phyloP scores from a whole-genome alignment of 2,329 filamentous ascomycete genomes.

The Colletotrichum tofieldiae region DNA sequence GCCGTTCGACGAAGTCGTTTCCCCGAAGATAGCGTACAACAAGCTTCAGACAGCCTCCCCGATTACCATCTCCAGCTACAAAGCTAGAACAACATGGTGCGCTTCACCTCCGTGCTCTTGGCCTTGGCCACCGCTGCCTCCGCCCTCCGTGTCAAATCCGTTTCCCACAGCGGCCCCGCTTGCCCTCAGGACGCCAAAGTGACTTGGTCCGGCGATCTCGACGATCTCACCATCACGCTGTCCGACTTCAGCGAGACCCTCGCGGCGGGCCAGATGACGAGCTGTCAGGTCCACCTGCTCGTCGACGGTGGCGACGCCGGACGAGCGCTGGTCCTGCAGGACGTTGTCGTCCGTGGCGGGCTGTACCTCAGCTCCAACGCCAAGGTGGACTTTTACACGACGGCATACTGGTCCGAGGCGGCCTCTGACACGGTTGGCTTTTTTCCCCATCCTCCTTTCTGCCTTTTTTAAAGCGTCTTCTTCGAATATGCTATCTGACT shows the following conservation, averaged over 20 bases:
- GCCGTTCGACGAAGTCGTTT: not conserved
- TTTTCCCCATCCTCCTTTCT: not conserved
- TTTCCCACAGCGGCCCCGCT: conserved; percentile 35
- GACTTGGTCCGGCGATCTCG: conserved; percentile 42
- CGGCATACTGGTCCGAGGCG: conserved; percentile 38
- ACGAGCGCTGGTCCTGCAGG: conserved; percentile 32
- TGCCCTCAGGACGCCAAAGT: conserved; percentile 33
- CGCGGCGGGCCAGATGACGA: conserved; percentile 51
- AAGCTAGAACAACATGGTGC: not conserved
- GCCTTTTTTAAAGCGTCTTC: not conserved
- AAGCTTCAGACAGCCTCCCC: too few relatives aligned
- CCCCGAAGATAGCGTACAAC: too few relatives aligned
- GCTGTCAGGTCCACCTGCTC: conserved; percentile 38
- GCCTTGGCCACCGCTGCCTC: not conserved
- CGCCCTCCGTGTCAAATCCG: conserved; percentile 21
- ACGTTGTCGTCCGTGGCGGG: conserved; percentile 31
- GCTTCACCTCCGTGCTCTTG: not conserved
- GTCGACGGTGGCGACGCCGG: conserved; percentile 36
- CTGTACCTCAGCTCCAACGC: conserved; percentile 36
- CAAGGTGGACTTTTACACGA: conserved; percentile 33
- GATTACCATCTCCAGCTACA: not conserved
- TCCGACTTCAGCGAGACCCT: conserved; percentile 56
- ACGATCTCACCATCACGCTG: conserved; percentile 55
- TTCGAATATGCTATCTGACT: not conserved
- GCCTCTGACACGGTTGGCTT: conserved; percentile 30